A percentile compares a stretch with the other conserved stretches of the same genome.
Evolutionary conservation across 208 protist genomes (phyloP).

Genomic region (Leptomonas pyrrhocoris): DNA sequence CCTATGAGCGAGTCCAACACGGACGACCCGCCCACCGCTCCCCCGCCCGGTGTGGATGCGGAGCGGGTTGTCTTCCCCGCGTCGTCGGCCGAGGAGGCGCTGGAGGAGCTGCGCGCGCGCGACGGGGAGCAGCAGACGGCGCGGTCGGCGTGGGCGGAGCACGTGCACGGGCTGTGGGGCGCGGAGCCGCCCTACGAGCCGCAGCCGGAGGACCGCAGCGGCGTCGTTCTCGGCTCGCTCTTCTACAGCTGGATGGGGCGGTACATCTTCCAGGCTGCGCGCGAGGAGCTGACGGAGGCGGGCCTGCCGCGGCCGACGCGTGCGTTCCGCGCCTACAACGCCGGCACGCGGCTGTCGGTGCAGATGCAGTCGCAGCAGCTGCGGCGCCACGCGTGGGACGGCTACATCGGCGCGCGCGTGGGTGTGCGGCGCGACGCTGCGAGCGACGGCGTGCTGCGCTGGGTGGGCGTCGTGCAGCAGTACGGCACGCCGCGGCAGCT

Average conservation of each 20-base stretch:
- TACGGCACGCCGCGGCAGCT: constrained; percentile 34
- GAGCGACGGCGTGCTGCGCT: constrained; percentile 46
- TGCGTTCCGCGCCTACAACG: constrained; percentile 17
- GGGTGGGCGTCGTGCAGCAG: constrained; percentile 57
- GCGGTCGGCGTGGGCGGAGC: constrained; percentile 16
- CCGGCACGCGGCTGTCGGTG: constrained; percentile 8
- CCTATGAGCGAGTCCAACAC: too few species aligned
- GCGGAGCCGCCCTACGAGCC: constrained; percentile 30
- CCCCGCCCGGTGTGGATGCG: neutral
- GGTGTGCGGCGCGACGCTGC: constrained; percentile 24
- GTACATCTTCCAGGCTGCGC: constrained; percentile 25
- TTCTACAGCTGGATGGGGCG: constrained; percentile 45
- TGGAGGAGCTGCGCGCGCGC: constrained; percentile 12
- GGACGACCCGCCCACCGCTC: too few species aligned
- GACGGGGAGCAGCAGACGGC: constrained; percentile 14
- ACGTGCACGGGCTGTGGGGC: constrained; percentile 34
- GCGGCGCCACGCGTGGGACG: constrained; percentile 45
- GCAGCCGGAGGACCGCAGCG: constrained; percentile 26
- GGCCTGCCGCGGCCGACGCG: constrained; percentile 12
- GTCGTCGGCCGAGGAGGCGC: constrained; percentile 10
- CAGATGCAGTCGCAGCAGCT: constrained; percentile 31
- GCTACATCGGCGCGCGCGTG: constrained; percentile 36
- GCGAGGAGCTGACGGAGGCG: constrained; percentile 9
- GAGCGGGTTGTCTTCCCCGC: neutral
- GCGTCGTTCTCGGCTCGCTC: constrained; percentile 16